Evolutionary conservation across 2,329 filamentous ascomycete species (phyloP).

Genomic region (Colletotrichum chrysophilum): DNA sequence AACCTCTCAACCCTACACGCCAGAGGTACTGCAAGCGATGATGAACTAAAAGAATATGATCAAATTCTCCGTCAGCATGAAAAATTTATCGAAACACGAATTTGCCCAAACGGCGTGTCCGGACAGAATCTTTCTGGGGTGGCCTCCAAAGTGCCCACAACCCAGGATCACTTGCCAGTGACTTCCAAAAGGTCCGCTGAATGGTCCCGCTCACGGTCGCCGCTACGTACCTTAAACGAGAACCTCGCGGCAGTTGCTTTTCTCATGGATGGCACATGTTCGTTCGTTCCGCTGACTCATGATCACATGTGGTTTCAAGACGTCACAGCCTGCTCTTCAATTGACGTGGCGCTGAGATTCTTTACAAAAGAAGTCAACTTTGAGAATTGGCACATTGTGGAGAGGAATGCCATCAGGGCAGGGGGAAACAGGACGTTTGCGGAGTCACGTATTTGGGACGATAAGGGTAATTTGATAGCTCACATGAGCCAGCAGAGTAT

Average conservation of each 20-base stretch:
- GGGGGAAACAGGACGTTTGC: background rate
- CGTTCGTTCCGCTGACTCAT: background rate
- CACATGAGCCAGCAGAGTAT: background rate
- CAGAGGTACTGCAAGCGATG: background rate
- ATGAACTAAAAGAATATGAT: background rate
- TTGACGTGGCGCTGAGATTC: background rate
- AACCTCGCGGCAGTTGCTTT: background rate
- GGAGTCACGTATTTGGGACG: background rate
- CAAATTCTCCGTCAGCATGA: background rate
- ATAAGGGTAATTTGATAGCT: background rate
- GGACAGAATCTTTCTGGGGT: background rate
- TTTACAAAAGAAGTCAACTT: background rate
- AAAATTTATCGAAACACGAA: background rate
- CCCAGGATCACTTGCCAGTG: background rate
- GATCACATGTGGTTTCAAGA: background rate
- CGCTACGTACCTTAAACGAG: rapidly evolving
- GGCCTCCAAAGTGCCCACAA: background rate
- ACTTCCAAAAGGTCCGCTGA: background rate
- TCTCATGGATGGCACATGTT: background rate
- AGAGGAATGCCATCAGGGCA: background rate
- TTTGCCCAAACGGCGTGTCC: background rate
- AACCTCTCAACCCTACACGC: background rate
- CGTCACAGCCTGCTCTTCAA: background rate
- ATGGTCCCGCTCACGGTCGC: background rate
- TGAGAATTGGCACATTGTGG: background rate